Percentiles rank a stretch among this genome's conserved stretches.
Conservation (phyloP, 148 eudicot species). For the Camellia japonica region DNA sequence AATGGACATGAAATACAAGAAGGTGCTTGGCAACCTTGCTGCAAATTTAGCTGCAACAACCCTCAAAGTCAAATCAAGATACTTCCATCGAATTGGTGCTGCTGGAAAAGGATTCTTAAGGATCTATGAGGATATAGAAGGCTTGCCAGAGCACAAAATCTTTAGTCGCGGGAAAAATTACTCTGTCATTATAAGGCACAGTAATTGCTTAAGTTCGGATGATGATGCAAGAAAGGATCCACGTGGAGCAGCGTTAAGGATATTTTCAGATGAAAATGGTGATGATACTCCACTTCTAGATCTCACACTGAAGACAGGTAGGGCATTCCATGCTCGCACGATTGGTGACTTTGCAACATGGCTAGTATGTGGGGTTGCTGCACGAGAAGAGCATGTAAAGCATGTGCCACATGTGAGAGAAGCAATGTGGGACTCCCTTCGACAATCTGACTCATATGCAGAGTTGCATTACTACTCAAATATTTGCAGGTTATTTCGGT, state of each 20-base stretch:
- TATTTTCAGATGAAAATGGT: conserved; percentile 25
- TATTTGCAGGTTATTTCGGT: conserved; percentile 47
- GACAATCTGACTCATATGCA: conserved; percentile 28
- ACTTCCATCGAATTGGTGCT: conserved; percentile 51
- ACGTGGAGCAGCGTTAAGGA: conserved; percentile 53
- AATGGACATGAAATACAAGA: conserved; percentile 51
- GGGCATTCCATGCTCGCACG: conserved; percentile 52
- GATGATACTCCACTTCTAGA: conserved; percentile 33
- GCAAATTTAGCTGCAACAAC: conserved; percentile 58
- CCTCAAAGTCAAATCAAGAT: conserved; percentile 48
- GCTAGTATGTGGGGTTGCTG: conserved; percentile 51
- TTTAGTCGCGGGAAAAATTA: conserved; percentile 39
- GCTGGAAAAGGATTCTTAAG: conserved; percentile 39
- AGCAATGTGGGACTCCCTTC: conserved; percentile 52
- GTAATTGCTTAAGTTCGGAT: conserved; percentile 55
- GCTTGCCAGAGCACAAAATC: conserved; percentile 46
- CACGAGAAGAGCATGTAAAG: conserved; percentile 53
- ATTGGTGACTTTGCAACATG: conserved; percentile 54
- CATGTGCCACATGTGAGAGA: conserved; percentile 44
- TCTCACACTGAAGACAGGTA: conserved; percentile 52
- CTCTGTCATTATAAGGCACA: conserved; percentile 43
- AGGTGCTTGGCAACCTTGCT: conserved; percentile 49
- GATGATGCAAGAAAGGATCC: conserved; percentile 61
- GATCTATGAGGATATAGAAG: conserved; percentile 39
- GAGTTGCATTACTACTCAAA: conserved; percentile 55